These are phyloP conservation scores for Penicillium sp. DNA, from an alignment of 2,329 filamentous ascomycete genomes.

Conservation along the genomic window DNA sequence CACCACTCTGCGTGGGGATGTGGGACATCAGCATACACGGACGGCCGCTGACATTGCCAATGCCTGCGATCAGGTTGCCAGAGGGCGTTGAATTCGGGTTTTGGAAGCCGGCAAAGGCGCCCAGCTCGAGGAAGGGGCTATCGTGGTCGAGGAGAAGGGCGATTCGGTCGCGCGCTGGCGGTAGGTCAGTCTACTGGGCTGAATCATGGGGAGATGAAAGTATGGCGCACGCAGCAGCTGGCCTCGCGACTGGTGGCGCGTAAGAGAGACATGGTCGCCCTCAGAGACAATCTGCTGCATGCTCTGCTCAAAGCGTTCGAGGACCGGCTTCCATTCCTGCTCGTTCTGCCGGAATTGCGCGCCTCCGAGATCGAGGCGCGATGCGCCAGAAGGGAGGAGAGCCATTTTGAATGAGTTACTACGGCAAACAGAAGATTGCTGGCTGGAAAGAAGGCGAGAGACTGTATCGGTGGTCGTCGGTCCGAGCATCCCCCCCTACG, in stretches of 20 bases:
- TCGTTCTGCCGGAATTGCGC: constrained; percentile 26
- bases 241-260: constrained; percentile 35
- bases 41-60: constrained; percentile 44
- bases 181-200: neutral
- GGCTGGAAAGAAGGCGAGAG: constrained; percentile 17
- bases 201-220: neutral
- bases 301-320: constrained; percentile 35
- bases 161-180: constrained; percentile 45
- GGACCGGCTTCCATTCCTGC: constrained; percentile 36
- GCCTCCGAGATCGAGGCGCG: constrained; percentile 28
- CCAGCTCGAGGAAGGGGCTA: constrained; percentile 48
- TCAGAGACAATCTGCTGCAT: constrained; percentile 36
- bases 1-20: constrained; percentile 50
- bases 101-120: constrained; percentile 43
- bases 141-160: constrained; percentile 44
- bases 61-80: constrained; percentile 46
- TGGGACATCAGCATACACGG: constrained; percentile 47
- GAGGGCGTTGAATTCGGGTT: constrained; percentile 42
- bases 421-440: too few relatives aligned
- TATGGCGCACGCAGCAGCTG: constrained; percentile 33
- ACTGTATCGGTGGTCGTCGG: constrained; percentile 18
- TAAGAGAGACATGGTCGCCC: constrained; percentile 35
- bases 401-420: too few relatives aligned
- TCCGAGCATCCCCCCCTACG: constrained; percentile 11
- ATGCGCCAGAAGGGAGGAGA: constrained; percentile 20